Base-by-base conservation (phyloP, 192 early-diverging fungal genomes). In the Diversispora epigaea region DNA sequence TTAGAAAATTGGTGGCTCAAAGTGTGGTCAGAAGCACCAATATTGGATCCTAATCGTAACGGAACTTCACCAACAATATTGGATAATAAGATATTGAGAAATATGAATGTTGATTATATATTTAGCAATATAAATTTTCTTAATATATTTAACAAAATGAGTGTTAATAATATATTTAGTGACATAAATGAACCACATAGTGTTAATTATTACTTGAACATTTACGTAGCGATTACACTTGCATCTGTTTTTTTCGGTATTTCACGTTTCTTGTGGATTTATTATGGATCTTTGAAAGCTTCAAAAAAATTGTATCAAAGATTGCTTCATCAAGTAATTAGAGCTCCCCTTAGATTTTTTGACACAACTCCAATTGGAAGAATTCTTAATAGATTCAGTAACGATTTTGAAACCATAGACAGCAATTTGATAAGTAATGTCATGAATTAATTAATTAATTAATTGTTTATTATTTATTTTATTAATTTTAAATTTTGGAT, bases 401-500 rank as follows among this genome's bases (percentile, higher is more conserved):
- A 91, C 10, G 94, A 98, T 82, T 90, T 97, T 77, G 89, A 89
- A 39, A 89, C 89, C 1, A 84, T 97, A 71, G 95, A 96, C 79
- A 85, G 87, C 47, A 68, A 65, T 4, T 76, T 89, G 47, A 82
- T 21, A 67, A 11, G 64, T 67, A 67, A 25, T 32, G 25, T 32
- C 25, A 32, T 32, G 2, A 32, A 32, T 32, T 32, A 32, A 32
- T 17, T 21, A 19, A 21, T 19, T 43, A 58, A 58, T 19, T 58
- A 22, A n/a, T n/a, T n/a, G n/a, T n/a, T n/a, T n/a, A n/a, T n/a
- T n/a, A n/a, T n/a, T n/a, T n/a, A n/a, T n/a, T n/a, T n/a, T n/a
- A n/a, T n/a, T n/a, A n/a, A 21, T 21, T 58, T 58, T 21, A 21
- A 58, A 15, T 14, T 21, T 22, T n/a, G 17, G 25, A 12, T 43